phyloP scores from a whole-genome alignment of 2,329 filamentous ascomycete species.

The Xylaria sp. region DNA sequence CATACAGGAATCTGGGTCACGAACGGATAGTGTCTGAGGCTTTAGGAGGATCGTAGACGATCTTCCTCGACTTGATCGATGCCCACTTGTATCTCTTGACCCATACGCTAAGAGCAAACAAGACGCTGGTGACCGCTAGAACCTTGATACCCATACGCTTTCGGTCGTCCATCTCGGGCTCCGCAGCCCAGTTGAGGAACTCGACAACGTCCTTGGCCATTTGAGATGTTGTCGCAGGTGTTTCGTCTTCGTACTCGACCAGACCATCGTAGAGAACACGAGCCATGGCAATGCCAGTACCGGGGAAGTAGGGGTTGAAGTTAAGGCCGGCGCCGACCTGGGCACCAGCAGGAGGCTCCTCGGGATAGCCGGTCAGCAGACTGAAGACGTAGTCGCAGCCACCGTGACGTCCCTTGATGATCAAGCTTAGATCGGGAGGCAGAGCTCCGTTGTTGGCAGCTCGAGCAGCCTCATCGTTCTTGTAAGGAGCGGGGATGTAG shows the following conservation, averaged over 20 bases:
- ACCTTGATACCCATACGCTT: slow-evolving; percentile 99
- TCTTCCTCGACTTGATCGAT: slow-evolving; percentile 93
- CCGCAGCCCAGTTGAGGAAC: slow-evolving; percentile 99
- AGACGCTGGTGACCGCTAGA: slow-evolving; percentile 78
- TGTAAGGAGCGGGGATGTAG: slow-evolving; percentile 94
- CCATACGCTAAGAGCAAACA: slow-evolving; percentile 92
- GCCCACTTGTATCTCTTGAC: slow-evolving; percentile 99
- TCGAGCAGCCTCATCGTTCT: slow-evolving; percentile 98
- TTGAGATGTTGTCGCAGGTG: slow-evolving; percentile 92
- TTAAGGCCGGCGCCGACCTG: slow-evolving; percentile 89
- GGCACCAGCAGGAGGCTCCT: slow-evolving; percentile 92
- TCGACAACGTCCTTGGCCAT: slow-evolving; percentile 99
- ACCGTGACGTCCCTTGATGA: slow-evolving; percentile 96
- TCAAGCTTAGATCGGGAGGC: slow-evolving; percentile 96
- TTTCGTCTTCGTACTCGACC: slow-evolving; percentile 98
- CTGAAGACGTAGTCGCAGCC: slow-evolving; percentile 99
- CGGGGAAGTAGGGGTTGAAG: slow-evolving; percentile 99
- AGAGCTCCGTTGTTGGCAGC: slow-evolving; percentile 98
- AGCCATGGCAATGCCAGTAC: slow-evolving; percentile 98
- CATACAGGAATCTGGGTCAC: slow-evolving; percentile 52
- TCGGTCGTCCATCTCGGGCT: slow-evolving; percentile 98
- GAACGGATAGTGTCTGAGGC: slow-evolving; percentile 60
- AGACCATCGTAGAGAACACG: slow-evolving; percentile 97
- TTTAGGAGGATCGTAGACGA: slow-evolving; percentile 84
- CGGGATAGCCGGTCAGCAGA: slow-evolving; percentile 95